Evolutionary conservation across 1,284 basidiomycete genomes (phyloP), one percentile per base, ranked within the genome.

Genomic region (Naganishia albida): DNA sequence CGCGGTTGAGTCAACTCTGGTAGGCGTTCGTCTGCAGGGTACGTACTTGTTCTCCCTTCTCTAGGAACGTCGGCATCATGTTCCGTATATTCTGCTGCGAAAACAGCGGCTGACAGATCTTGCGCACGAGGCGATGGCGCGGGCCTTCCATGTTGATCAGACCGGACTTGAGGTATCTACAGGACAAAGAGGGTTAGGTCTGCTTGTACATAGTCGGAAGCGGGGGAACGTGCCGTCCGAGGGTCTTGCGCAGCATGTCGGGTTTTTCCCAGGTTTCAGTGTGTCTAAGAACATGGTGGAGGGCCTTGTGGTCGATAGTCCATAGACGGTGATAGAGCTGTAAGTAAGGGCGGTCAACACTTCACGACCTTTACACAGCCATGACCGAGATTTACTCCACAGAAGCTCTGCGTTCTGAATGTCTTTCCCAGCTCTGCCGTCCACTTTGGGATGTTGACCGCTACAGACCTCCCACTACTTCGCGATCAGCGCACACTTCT

Each of bases 101-200:
- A 46, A 73, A 73, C 51, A 73, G 43, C 55, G 68, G 67, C 62
- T 70, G 68, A 6, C 65, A 67, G 16, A 72, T 68, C 63, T 69
- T 72, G 23, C 71, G 55, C 53, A 72, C 71, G 4, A 71, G 50
- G 48, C 64, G 68, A 51, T 73, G 71, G 55, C 71, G 30, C n/a
- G 69, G 65, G 16, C 71, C 72, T 44, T 73, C 70, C n/a, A 70
- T 67, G 20, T 67, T 66, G 43, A 73, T 68, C 43, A 73, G 54
- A 1, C 71, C 71, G 44, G 69, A 67, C 15, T 64, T 66, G 65
- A 73, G 67, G 52, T 71, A 71, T 26, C 69, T 52, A 20, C 2
- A 20, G 10, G 46, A 23, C 15, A 44, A 7, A 7, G 46, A 6
- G 10, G 6, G 20, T 18, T 20, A 20, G 16, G 20, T 12, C 46